Evolutionary conservation across 129 eudicot species (phyloP).

Genomic region (Oenanthe sinensis): DNA sequence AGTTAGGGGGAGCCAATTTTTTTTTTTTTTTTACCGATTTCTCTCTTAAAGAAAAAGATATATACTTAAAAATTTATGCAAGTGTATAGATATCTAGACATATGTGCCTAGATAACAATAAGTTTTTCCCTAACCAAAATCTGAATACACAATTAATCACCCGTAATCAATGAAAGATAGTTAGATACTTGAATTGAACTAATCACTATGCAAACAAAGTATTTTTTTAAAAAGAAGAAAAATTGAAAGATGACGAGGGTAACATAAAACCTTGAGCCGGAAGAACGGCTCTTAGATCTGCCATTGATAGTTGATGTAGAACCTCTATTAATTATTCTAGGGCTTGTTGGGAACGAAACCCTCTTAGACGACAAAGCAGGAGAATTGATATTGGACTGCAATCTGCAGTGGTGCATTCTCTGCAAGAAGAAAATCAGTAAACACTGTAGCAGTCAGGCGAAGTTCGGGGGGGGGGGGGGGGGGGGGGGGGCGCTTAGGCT

Average conservation of each 20-base stretch:
- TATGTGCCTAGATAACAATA: no score
- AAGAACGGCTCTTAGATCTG: slow-evolving; percentile 14
- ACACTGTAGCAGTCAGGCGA: slow-evolving; percentile 14
- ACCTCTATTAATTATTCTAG: slow-evolving; percentile 28
- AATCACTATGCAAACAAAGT: neutral
- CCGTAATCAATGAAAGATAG: neutral
- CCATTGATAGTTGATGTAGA: slow-evolving; percentile 30
- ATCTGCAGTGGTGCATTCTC: slow-evolving; percentile 48
- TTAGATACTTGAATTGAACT: neutral
- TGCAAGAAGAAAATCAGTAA: slow-evolving; percentile 73
- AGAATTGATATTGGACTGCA: slow-evolving; percentile 51
- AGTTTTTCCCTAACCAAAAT: neutral
- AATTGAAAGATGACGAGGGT: neutral
- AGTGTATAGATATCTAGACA: no score
- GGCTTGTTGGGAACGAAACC: slow-evolving; percentile 28
- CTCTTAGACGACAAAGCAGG: slow-evolving; percentile 36
- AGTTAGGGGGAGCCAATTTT: no score
- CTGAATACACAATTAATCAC: neutral
- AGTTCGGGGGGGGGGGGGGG: no score
- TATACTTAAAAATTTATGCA: neutral
- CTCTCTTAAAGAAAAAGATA: no score
- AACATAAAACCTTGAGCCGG: slow-evolving; percentile 42
- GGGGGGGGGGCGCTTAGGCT: no score
- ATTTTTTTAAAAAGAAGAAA: neutral
- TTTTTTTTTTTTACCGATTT: no score